phyloP scores from a whole-genome alignment of 352 stramenopile species.

The Pythium phragmiticola region DNA sequence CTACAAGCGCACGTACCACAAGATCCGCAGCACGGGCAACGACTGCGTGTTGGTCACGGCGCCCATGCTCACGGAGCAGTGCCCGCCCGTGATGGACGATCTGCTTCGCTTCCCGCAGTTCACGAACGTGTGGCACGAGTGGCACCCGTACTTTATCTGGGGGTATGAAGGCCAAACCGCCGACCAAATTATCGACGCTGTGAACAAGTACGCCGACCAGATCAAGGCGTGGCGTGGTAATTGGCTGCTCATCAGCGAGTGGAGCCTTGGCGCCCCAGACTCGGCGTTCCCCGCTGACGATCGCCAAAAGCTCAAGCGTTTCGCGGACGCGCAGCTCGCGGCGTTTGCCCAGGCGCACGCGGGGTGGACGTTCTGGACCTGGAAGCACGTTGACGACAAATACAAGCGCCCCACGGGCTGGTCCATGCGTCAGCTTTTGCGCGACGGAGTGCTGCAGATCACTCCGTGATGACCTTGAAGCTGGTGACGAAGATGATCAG shows the following conservation, averaged over 20 bases:
- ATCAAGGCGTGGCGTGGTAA: conserved; percentile 62
- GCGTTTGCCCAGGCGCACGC: conserved; percentile 60
- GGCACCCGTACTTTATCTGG: conserved; percentile 66
- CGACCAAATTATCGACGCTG: conserved; percentile 56
- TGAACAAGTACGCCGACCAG: conserved; percentile 54
- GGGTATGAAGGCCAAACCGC: conserved; percentile 55
- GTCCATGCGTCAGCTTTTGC: conserved; percentile 78
- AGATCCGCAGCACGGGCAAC: conserved; percentile 51
- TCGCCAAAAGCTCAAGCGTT: conserved; percentile 39
- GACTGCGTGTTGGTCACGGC: conserved; percentile 58
- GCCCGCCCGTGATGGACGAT: conserved; percentile 37
- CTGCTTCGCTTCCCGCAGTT: conserved; percentile 41
- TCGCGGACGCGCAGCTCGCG: conserved; percentile 57
- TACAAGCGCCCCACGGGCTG: conserved; percentile 51
- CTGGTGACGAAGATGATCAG: conserved; percentile 2
- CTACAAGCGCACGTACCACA: conserved; percentile 54
- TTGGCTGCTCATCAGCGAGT: conserved; percentile 82
- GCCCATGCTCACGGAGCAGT: conserved; percentile 53
- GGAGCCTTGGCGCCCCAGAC: conserved; percentile 61
- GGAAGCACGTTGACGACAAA: conserved; percentile 72
- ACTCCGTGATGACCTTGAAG: conserved; percentile 14
- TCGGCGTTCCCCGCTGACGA: conserved; percentile 62
- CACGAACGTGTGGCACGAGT: conserved; percentile 48
- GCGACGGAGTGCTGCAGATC: conserved; percentile 58
- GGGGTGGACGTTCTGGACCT: conserved; percentile 88